Evolutionary conservation across 2,329 filamentous ascomycete species (phyloP).

Genomic region (Penicillium polonicum): DNA sequence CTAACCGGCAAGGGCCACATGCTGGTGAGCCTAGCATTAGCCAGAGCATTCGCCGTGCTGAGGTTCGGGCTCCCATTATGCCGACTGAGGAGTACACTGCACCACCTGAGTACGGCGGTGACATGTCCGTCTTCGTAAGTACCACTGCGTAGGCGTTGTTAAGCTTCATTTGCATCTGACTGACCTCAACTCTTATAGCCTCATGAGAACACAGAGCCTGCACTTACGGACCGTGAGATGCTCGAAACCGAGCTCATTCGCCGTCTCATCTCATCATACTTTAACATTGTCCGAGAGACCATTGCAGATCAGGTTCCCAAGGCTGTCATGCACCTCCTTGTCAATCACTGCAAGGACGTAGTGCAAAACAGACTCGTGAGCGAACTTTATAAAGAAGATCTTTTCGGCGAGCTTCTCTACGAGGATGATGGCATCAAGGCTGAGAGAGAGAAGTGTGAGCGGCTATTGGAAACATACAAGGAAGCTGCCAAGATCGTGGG

Average conservation of each 20-base stretch:
- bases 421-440: slow-evolving; percentile 97
- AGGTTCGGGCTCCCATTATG: slow-evolving; percentile 44
- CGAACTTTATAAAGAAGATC: slow-evolving; percentile 85
- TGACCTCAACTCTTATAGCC: slow-evolving; percentile 28
- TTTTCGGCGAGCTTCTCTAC: slow-evolving; percentile 92
- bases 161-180: background rate
- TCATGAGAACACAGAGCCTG: slow-evolving; percentile 65
- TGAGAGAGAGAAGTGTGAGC: slow-evolving; percentile 98
- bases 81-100: slow-evolving; percentile 45
- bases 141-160: background rate
- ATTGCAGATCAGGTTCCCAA: slow-evolving; percentile 98
- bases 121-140: slow-evolving; percentile 52
- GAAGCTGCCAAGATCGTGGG: slow-evolving; percentile 98
- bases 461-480: slow-evolving; percentile 88
- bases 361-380: slow-evolving; percentile 96
- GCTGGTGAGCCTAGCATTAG: slow-evolving; percentile 76
- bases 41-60: slow-evolving; percentile 75
- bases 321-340: slow-evolving; percentile 96
- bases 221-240: slow-evolving; percentile 89
- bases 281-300: slow-evolving; percentile 98
- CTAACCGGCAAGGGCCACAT: slow-evolving; percentile 71
- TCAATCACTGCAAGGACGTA: slow-evolving; percentile 97
- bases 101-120: slow-evolving; percentile 42
- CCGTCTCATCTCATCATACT: slow-evolving; percentile 94
- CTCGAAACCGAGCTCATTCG: slow-evolving; percentile 98